These are phyloP conservation scores for Botrytis porri DNA, from an alignment of 2,329 filamentous ascomycete species.

Conservation along the genomic window DNA sequence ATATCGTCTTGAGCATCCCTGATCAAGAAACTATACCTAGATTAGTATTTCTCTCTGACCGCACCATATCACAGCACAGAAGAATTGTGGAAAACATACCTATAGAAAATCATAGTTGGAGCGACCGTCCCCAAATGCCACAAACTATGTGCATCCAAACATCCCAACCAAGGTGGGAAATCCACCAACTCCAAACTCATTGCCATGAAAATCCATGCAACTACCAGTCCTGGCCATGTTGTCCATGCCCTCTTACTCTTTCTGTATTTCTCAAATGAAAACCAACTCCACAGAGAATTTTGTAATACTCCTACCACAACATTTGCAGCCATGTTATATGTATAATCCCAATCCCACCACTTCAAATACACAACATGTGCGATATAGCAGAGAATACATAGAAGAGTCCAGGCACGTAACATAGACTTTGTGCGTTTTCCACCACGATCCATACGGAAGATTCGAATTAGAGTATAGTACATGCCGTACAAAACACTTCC, in stretches of 20 bases:
- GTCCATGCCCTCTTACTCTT: conserved; percentile 74
- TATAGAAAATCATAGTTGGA: conserved; percentile 89
- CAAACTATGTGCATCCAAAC: conserved; percentile 88
- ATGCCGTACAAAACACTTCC: conserved; percentile 87
- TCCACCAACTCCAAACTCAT: conserved; percentile 97
- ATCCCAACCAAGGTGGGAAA: conserved; percentile 79
- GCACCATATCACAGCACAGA: not conserved
- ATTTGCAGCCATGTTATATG: conserved; percentile 97
- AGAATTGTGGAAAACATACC: conserved; percentile 57
- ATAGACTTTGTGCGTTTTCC: conserved; percentile 43
- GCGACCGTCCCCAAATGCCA: conserved; percentile 94
- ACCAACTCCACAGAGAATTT: conserved; percentile 82
- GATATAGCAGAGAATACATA: conserved; percentile 69
- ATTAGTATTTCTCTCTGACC: conserved; percentile 18
- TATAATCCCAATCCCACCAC: conserved; percentile 88
- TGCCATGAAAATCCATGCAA: conserved; percentile 84
- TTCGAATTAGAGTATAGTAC: conserved; percentile 77
- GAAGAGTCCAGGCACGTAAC: conserved; percentile 69
- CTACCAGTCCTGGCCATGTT: conserved; percentile 84
- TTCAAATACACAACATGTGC: conserved; percentile 81
- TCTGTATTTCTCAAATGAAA: conserved; percentile 72
- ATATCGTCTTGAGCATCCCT: conserved; percentile 84
- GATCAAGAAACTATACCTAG: conserved; percentile 67
- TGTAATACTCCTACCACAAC: conserved; percentile 76
- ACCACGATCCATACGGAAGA: conserved; percentile 74